phyloP scores from a whole-genome alignment of 768 basidiomycete genomes.

The Hortiboletus campestris region DNA sequence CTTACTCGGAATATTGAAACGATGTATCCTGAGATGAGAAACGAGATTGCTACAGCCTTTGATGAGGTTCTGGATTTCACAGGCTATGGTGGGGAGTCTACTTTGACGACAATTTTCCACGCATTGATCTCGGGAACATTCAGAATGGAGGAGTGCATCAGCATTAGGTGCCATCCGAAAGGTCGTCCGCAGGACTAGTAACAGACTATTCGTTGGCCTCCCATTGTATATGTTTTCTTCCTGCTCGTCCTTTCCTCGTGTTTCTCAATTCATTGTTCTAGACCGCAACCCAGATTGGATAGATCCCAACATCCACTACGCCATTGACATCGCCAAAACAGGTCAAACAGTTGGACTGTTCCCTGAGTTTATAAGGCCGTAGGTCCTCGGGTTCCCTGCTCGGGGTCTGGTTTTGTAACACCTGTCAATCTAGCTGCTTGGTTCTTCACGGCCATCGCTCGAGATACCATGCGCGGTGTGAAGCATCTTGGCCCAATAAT shows the following conservation, averaged over 20 bases:
- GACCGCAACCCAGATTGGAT: neutral
- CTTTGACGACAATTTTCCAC: too few species aligned
- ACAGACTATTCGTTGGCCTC: conserved; percentile 41
- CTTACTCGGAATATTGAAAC: too few species aligned
- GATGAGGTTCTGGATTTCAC: too few species aligned
- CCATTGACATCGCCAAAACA: neutral
- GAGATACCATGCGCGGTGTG: conserved; percentile 7
- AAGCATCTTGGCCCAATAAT: conserved; percentile 29
- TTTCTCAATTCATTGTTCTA: neutral
- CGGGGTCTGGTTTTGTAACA: too few species aligned
- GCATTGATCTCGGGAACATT: conserved; percentile 5
- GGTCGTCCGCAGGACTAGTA: conserved; percentile 37
- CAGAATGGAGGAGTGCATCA: conserved; percentile 40
- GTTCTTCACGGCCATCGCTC: too few species aligned
- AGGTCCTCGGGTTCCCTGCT: neutral
- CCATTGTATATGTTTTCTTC: conserved; percentile 40
- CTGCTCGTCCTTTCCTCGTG: neutral
- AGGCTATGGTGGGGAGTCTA: conserved; percentile 9
- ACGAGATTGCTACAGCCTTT: too few species aligned
- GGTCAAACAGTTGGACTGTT: conserved; percentile 3
- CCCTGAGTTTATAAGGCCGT: conserved; percentile 36
- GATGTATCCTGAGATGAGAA: too few species aligned
- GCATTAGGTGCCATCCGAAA: conserved; percentile 25
- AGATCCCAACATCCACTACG: neutral
- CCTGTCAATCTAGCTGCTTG: too few species aligned